Evolutionary conservation across 106 monocot genomes (phyloP), one percentile per base, ranked within the genome.

Genomic region (Dendrobium officinale): DNA sequence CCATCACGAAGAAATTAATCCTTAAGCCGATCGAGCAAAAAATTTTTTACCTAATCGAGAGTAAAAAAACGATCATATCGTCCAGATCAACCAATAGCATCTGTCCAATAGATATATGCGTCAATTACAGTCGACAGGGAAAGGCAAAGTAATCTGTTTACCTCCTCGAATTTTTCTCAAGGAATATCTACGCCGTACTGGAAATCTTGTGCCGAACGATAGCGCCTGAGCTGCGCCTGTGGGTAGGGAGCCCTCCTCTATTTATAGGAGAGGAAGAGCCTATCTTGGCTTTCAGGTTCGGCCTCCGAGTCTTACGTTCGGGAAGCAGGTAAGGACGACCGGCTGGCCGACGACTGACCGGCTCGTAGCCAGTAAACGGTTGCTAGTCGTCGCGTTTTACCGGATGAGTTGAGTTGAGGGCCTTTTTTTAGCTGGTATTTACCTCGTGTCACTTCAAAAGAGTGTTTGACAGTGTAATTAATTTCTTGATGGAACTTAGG

Each of bases 1-100:
- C 70, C 70, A 70, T 70, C 70, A 70, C 3, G 13, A 70, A n/a
- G 61, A 61, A 61, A 61, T n/a, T 22, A 61, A 61, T 61, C 61
- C 22, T 22, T 9, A 61, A 61, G 61, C n/a, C 3, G 70, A 70
- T 70, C 70, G 15, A 70, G 33, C n/a, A n/a, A 0, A 70, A 37
- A 70, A 37, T 2, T 13, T 37, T 70, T n/a, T 17, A 33, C 0
- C 9, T 8, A 70, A 11, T 33, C 70, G 33, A 70, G 2, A 37
- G 13, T 40, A 33, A 70, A 31, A 31, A 64, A 64, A 31, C 70
- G 13, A 27, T 27, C 26, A 66, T 22, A 66, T 13, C 33, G 70
- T 33, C 33, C 27, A 37, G 11, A 31, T 70, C 70, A 2, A 3
- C 27, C 70, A 27, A 37, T 15, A 27, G 2, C 68, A 27, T 29